Percentiles rank a stretch among this genome's conserved stretches.
Evolutionary conservation across 805 yeast genomes (phyloP).

Genomic region (Kuraishia hungarica): DNA sequence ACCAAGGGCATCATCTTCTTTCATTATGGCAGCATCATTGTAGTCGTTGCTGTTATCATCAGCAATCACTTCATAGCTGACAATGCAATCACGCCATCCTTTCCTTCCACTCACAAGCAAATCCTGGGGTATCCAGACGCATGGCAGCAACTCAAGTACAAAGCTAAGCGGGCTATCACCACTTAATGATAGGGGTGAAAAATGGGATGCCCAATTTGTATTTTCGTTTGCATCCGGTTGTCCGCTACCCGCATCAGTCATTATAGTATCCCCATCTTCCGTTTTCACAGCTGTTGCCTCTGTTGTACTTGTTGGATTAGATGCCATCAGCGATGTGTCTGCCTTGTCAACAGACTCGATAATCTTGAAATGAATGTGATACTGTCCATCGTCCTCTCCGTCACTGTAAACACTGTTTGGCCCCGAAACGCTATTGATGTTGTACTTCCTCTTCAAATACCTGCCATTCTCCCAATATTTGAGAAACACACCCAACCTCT

Average conservation of each 20-base stretch:
- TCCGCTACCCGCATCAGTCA: neutral
- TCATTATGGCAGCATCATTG: neutral
- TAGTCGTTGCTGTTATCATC: conserved; percentile 12
- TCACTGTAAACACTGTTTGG: neutral
- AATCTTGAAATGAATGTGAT: conserved; percentile 21
- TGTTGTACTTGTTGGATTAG: conserved; percentile 1
- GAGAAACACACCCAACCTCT: conserved; percentile 22
- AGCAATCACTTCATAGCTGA: conserved; percentile 15
- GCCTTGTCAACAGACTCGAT: conserved; percentile 10
- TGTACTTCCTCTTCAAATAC: conserved; percentile 10
- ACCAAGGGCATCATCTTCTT: neutral
- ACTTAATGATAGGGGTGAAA: neutral
- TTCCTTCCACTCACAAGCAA: conserved; percentile 10
- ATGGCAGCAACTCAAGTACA: conserved; percentile 21
- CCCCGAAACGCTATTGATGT: neutral
- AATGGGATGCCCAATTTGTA: neutral
- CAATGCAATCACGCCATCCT: conserved; percentile 5
- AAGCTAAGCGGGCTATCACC: conserved; percentile 4
- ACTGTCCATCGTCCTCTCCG: neutral
- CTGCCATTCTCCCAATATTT: conserved; percentile 24
- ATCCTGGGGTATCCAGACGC: conserved; percentile 24
- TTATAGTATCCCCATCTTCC: neutral
- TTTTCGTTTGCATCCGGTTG: neutral
- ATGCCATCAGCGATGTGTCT: neutral
- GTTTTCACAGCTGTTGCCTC: conserved; percentile 6